A percentile compares a stretch with the other conserved stretches of the same genome.
phyloP scores from a whole-genome alignment of 331 rosid species.

The Quercus phellos region DNA sequence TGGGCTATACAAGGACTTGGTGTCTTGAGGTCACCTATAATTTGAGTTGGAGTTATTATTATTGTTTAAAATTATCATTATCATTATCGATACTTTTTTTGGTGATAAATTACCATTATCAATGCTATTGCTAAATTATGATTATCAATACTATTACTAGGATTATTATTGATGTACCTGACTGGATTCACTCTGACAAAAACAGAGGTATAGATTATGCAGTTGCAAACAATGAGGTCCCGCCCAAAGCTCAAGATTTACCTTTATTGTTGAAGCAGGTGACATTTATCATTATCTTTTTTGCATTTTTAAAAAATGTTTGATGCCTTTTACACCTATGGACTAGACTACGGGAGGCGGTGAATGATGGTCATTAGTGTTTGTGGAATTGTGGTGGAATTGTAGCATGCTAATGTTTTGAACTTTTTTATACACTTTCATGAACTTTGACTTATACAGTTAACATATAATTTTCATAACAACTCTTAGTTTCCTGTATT shows the following conservation, averaged over 20 bases:
- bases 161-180: constrained; percentile 11
- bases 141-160: too few species aligned
- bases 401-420: neutral
- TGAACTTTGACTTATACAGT: neutral
- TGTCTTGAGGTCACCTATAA: neutral
- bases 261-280: constrained; percentile 69
- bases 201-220: constrained; percentile 80
- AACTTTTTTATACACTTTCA: too few species aligned
- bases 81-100: neutral
- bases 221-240: constrained; percentile 53
- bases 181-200: constrained; percentile 31
- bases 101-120: too few species aligned
- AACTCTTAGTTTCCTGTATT: neutral
- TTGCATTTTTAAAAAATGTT: neutral
- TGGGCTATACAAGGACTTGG: too few species aligned
- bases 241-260: constrained; percentile 33
- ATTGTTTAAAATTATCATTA: neutral
- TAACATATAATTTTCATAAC: neutral
- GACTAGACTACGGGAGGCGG: neutral
- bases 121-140: too few species aligned
- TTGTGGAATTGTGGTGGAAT: neutral
- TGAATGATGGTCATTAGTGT: neutral
- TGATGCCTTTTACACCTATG: neutral
- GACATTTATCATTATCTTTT: constrained; percentile 9
- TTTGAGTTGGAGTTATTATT: neutral